Evolutionary conservation across 768 basidiomycete species (phyloP).

Genomic region (Termitomyces sp.): DNA sequence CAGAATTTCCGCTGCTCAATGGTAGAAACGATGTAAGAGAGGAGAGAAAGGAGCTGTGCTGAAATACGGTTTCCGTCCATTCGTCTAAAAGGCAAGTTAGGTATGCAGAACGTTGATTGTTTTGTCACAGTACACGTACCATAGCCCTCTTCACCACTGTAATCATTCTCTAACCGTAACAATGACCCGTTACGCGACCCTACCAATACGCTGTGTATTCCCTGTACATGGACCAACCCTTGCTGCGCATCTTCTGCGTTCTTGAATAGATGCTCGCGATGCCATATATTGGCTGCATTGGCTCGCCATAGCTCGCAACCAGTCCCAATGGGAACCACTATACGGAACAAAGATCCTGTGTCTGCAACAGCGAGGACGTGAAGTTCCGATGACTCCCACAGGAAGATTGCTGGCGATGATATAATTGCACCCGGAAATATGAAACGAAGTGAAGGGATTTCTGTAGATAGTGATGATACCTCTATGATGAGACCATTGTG

Average conservation of each 20-base stretch:
- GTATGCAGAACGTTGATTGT: background rate
- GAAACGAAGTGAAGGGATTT: constrained; percentile 66
- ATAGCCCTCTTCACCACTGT: constrained; percentile 46
- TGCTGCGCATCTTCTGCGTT: constrained; percentile 36
- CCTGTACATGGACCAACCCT: constrained; percentile 60
- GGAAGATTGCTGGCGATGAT: constrained; percentile 58
- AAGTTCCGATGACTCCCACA: constrained; percentile 48
- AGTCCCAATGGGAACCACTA: constrained; percentile 57
- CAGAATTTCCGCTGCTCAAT: constrained; percentile 37
- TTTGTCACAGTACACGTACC: constrained; percentile 38
- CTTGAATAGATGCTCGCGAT: constrained; percentile 63
- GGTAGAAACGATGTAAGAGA: constrained; percentile 65
- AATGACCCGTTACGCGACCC: constrained; percentile 57
- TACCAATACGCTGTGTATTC: constrained; percentile 60
- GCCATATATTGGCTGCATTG: constrained; percentile 49
- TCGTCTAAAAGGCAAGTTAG: constrained; percentile 41
- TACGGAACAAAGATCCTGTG: constrained; percentile 66
- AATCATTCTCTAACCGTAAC: constrained; percentile 64
- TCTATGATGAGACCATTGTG: constrained; percentile 73
- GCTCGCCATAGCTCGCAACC: constrained; percentile 54
- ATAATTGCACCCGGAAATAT: constrained; percentile 69
- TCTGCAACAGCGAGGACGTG: constrained; percentile 68
- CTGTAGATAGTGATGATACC: constrained; percentile 65
- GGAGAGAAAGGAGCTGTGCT: constrained; percentile 62
- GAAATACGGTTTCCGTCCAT: constrained; percentile 63